A percentile compares a stretch with the other conserved stretches of the same genome.
Conservation (phyloP, 371 early-diverging fungal species). For the Mucor ambiguus region DNA sequence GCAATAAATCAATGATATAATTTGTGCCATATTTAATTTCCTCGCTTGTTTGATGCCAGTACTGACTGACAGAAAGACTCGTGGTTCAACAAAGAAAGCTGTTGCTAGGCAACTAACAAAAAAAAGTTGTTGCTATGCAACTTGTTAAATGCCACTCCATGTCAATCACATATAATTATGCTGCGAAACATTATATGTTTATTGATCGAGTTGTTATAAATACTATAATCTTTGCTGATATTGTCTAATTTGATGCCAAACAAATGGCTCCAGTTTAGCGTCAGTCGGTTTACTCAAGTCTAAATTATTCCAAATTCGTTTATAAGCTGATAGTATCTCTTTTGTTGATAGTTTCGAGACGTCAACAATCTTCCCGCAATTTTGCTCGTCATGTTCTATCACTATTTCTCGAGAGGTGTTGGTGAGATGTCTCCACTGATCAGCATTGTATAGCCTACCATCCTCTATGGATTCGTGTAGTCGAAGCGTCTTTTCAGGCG, state of each 20-base stretch:
- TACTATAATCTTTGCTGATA: slow-evolving; percentile 3
- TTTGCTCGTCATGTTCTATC: neutral
- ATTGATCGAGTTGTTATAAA: neutral
- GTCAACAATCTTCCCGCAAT: neutral
- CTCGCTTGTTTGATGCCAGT: neutral
- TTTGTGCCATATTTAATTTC: neutral
- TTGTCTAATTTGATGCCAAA: slow-evolving; percentile 25
- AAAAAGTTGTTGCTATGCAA: too few species aligned
- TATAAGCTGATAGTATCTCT: slow-evolving; percentile 13
- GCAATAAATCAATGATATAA: neutral
- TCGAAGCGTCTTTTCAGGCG: slow-evolving; percentile 2
- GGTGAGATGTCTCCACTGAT: neutral
- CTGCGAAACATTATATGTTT: neutral
- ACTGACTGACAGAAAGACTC: too few species aligned
- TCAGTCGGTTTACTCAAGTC: slow-evolving; percentile 14
- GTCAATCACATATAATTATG: too few species aligned
- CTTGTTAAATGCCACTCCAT: too few species aligned
- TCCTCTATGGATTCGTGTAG: neutral
- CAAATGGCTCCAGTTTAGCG: slow-evolving; percentile 20
- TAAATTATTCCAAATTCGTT: slow-evolving; percentile 22
- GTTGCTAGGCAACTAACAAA: too few species aligned
- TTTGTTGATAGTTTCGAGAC: neutral
- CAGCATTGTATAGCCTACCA: neutral
- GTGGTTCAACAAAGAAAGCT: too few species aligned
- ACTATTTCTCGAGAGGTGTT: neutral